Evolutionary conservation across 1,139 yeast genomes (phyloP).

Genomic region (Geotrichum siamense): DNA sequence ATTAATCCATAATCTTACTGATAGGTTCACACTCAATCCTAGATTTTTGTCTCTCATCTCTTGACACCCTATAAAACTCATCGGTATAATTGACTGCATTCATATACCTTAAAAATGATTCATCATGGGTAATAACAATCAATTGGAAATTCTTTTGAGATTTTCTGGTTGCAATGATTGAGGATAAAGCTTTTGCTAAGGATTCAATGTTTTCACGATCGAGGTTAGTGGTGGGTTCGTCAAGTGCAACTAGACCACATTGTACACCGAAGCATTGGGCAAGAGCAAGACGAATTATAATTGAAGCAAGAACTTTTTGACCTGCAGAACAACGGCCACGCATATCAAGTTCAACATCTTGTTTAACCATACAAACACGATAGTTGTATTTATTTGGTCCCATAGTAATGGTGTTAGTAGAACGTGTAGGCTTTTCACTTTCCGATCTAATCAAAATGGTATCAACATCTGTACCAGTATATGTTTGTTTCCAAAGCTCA

Average conservation of each 20-base stretch:
- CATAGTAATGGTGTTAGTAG: conserved; percentile 34
- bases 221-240: conserved; percentile 95
- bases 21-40: conserved; percentile 46
- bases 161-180: conserved; percentile 66
- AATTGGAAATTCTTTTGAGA: conserved; percentile 85
- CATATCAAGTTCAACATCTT: conserved; percentile 91
- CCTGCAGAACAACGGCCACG: conserved; percentile 98
- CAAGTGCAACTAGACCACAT: conserved; percentile 93
- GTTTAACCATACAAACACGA: conserved; percentile 91
- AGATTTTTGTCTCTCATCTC: conserved; percentile 77
- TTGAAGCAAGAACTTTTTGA: conserved; percentile 89
- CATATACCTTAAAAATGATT: conserved; percentile 77
- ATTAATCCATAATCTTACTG: conserved; percentile 22
- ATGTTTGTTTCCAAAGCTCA: conserved; percentile 90
- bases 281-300: conserved; percentile 80
- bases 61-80: conserved; percentile 70
- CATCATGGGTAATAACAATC: conserved; percentile 94
- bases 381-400: conserved; percentile 72
- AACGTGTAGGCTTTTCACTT: conserved; percentile 42
- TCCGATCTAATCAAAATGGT: conserved; percentile 83
- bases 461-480: conserved; percentile 93
- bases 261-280: conserved; percentile 94
- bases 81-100: conserved; percentile 84
- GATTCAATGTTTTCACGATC: conserved; percentile 87
- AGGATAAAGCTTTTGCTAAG: conserved; percentile 70